These are phyloP conservation scores for Epichloe sibirici DNA, from an alignment of 2,329 filamentous ascomycete species.

Conservation along the genomic window DNA sequence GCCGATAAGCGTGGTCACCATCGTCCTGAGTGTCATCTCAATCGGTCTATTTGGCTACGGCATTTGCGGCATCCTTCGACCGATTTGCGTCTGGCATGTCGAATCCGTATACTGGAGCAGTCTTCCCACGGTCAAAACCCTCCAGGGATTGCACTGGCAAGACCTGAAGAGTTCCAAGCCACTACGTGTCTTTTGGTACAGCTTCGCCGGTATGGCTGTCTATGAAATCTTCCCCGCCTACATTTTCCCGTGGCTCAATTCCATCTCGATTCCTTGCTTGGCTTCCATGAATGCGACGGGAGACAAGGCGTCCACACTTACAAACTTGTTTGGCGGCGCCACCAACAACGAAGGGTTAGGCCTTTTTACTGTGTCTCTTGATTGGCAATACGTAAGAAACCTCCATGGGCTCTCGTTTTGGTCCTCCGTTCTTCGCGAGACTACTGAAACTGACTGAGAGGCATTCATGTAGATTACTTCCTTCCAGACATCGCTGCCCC, in stretches of 20 bases:
- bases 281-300: conserved; percentile 28
- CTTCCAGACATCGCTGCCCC: conserved; percentile 17
- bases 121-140: conserved; percentile 38
- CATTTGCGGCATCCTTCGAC: conserved; percentile 38
- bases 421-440: neutral
- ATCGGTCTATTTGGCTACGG: conserved; percentile 45
- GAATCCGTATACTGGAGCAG: conserved; percentile 45
- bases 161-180: conserved; percentile 36
- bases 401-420: too few species aligned
- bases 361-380: conserved; percentile 27
- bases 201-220: conserved; percentile 32
- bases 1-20: conserved; percentile 30
- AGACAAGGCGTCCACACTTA: neutral
- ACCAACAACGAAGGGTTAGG: conserved; percentile 25
- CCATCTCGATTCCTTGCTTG: conserved; percentile 40
- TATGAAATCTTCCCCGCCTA: conserved; percentile 44
- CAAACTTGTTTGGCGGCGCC: conserved; percentile 27
- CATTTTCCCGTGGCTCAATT: conserved; percentile 43
- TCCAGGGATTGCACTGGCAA: conserved; percentile 44
- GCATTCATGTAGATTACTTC: neutral
- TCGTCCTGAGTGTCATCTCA: conserved; percentile 35
- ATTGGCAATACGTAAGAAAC: conserved; percentile 28
- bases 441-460: neutral
- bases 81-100: conserved; percentile 41
- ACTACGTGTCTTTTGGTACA: conserved; percentile 39